Evolutionary conservation across 2,329 filamentous ascomycete genomes (phyloP).

Genomic region (Colletotrichum tamarilloi): DNA sequence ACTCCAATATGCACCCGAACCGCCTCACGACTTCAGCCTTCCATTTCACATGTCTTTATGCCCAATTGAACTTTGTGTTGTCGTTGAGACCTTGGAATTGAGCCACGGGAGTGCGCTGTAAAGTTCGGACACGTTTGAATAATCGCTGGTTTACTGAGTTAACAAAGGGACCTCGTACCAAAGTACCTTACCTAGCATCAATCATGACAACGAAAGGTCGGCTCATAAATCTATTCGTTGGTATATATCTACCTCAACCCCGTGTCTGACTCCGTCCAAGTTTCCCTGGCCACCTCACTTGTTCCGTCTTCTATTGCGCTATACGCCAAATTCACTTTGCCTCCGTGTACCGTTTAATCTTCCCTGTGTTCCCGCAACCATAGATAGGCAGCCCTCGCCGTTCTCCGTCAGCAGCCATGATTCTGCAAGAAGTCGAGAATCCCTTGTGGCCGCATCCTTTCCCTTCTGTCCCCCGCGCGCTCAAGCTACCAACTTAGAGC

Average conservation of each 20-base stretch:
- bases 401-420: background rate
- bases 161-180: too few relatives aligned
- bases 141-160: background rate
- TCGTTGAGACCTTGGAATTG: background rate
- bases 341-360: background rate
- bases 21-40: background rate
- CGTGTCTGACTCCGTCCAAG: background rate
- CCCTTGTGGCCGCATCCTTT: background rate
- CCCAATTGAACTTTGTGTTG: background rate
- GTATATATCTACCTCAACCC: background rate
- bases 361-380: background rate
- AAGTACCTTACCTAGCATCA: background rate
- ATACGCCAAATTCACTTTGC: background rate
- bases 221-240: background rate
- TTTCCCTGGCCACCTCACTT: background rate
- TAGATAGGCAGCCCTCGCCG: background rate
- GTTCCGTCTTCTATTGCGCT: background rate
- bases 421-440: background rate
- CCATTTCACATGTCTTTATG: background rate
- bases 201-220: background rate
- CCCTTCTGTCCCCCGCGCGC: background rate
- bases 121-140: background rate
- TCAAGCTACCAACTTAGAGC: constrained; percentile 59
- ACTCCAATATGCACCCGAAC: background rate
- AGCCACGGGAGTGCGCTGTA: background rate